Evolutionary conservation across 495 filamentous ascomycete species (phyloP).

Genomic region (Penicillium flavigenum): DNA sequence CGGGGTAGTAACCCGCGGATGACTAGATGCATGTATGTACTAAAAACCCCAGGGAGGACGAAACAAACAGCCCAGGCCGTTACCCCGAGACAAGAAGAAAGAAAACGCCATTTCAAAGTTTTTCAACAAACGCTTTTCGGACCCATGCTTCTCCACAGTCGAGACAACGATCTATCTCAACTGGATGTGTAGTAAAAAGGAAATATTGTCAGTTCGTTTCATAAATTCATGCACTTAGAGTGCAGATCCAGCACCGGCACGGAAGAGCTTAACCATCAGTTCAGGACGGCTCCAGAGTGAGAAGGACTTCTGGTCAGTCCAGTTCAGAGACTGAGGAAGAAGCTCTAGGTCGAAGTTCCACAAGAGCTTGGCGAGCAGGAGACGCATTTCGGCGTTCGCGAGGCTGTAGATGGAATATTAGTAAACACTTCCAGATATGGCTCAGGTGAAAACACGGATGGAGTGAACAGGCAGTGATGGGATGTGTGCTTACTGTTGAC

Average conservation of each 20-base stretch:
- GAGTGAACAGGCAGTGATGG: neutral
- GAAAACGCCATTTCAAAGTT: neutral
- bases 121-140: constrained; percentile 1
- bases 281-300: constrained; percentile 33
- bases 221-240: neutral
- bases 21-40: neutral
- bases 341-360: constrained; percentile 53
- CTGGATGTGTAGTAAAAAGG: neutral
- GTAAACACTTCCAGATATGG: neutral
- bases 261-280: constrained; percentile 16
- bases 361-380: constrained; percentile 51
- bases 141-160: neutral
- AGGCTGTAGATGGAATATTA: constrained; percentile 30
- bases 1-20: neutral
- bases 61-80: constrained; percentile 3
- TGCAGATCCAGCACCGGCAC: neutral
- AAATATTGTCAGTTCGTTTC: neutral
- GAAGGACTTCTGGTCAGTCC: constrained; percentile 44
- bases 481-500: constrained; percentile 31
- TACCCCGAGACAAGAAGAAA: neutral
- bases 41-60: neutral
- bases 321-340: constrained; percentile 30
- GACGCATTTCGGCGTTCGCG: constrained; percentile 53
- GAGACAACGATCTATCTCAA: neutral
- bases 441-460: neutral